Base-by-base conservation (phyloP, 352 stramenopile species). In the Globisporangium lucens region DNA sequence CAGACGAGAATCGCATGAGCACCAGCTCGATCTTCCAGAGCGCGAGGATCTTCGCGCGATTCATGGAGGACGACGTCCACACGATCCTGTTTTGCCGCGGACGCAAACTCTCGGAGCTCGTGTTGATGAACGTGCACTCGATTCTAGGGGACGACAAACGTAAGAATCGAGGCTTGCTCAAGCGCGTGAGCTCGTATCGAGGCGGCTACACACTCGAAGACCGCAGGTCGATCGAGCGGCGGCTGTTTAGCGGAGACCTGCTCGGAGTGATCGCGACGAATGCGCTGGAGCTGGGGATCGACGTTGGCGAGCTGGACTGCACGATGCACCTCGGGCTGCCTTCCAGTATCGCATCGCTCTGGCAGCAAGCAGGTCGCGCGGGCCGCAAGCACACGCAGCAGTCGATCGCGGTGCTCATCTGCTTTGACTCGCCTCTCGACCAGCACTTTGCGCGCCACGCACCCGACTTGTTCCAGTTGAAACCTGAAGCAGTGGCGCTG, bases 261-360 rank as follows among this genome's bases (percentile, higher is more conserved):
- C 74, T 98, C 36, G 97, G 94, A 24, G 95, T 99, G 8, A 94
- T 98, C 13, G 94, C 95, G 0, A 99, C 97, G 7, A 98, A 95
- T 70, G 97, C 98, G 4, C 84, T 99, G 10, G 98, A 99, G 71
- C 77, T 99, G 10, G 98, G 98, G 17, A 97, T 99, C 58, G 96
- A 99, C 68, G 83, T 98, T 20, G 93, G 93, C 33, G 85, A 87
- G 29, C 77, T 99, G 22, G 95, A 99, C 73, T 89, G 97, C 20
- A 99, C 97, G 5, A 83, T 99, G 60, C 97, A 99, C 71, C 85
- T 98, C 56, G 97, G 97, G 2, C 97, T 98, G 57, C 97, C 97
- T 12, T 89, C 88, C 2, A 98, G 83, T 10, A 83, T 98, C 38
- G 87, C 90, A 20, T 98, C 93, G 33, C 76, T 99, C 60, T 97